Base-by-base conservation (phyloP, 768 basidiomycete genomes). In the Amanita phalloides region DNA sequence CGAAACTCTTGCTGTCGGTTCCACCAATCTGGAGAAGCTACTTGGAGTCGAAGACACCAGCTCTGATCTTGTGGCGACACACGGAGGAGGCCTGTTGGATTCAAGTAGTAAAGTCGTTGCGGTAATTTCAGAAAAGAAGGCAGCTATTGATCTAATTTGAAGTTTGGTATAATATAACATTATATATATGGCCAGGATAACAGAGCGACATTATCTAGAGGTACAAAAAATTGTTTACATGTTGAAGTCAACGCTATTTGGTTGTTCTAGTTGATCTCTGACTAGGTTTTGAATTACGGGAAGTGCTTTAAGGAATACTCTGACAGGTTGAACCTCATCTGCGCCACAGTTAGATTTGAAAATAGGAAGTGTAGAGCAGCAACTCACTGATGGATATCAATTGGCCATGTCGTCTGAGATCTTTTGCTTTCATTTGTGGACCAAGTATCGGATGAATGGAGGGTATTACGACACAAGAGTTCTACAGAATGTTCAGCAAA, bases 291-390 rank as follows among this genome's bases (percentile, higher is more conserved):
- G 67, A 56, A 90, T 84, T 26, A 73, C 67, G 2, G 84, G 84
- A 47, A 90, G 66, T 6, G 81, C 82, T 53, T 71, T 71, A 32
- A 77, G 76, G 45, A 91, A 77, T n/a, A 89, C 77, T 60, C 81
- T 81, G 56, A 88, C 76, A n/a, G 87, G 78, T 59, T 86, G 81
- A 35, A 75, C 67, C 64, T 87, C 82, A 25, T 81, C 87, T 89
- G 55, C 14, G 38, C 26, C 6, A 35, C 10, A 43, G 20, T 42
- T 1, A 42, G 3, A 21, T 36, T 46, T 21, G 4, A 47, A 10
- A 5, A 56, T 20, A 28, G 6, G 3, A 35, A 10, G 37, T 6
- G n/a, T 41, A 51, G 21, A 10, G n/a, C 21, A 48, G 32, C n/a
- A 11, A 60, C 71, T 51, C 58, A 88, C 90, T 79, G 5, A 85